phyloP scores from a whole-genome alignment of 108 stramenopile genomes.

The Skeletonema costatum region DNA sequence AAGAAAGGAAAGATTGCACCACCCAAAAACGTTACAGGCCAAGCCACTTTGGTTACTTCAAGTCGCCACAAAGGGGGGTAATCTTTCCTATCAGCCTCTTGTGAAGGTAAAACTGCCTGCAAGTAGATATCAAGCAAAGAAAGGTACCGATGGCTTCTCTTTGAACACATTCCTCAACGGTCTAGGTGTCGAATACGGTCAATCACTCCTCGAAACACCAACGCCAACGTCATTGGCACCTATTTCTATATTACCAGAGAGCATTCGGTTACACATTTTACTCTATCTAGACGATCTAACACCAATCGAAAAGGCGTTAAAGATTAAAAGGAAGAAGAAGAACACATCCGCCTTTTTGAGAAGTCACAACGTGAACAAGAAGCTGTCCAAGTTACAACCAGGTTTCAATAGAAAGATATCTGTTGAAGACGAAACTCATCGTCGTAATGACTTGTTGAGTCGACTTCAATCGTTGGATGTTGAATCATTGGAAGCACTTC shows the following conservation, averaged over 20 bases:
- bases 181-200: constrained; percentile 58
- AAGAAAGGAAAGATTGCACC: constrained; percentile 1
- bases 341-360: constrained; percentile 52
- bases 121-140: constrained; percentile 49
- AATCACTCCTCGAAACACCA: constrained; percentile 1
- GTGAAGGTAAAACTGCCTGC: constrained; percentile 57
- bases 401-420: not conserved
- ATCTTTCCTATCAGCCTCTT: constrained; percentile 43
- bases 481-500: constrained; percentile 34
- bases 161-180: constrained; percentile 64
- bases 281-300: constrained; percentile 67
- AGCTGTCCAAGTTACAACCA: constrained; percentile 12
- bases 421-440: not conserved
- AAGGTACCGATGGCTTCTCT: constrained; percentile 58
- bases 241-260: constrained; percentile 65
- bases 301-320: constrained; percentile 62
- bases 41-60: constrained; percentile 39
- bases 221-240: constrained; percentile 43
- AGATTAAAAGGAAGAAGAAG: constrained; percentile 61
- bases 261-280: constrained; percentile 65
- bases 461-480: constrained; percentile 28
- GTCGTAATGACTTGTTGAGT: constrained; percentile 20
- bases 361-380: constrained; percentile 67
- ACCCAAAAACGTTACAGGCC: constrained; percentile 25
- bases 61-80: constrained; percentile 40